A percentile compares a stretch with the other conserved stretches of the same genome.
phyloP scores from a whole-genome alignment of 306 rosid genomes.

The Fagus sylvatica region DNA sequence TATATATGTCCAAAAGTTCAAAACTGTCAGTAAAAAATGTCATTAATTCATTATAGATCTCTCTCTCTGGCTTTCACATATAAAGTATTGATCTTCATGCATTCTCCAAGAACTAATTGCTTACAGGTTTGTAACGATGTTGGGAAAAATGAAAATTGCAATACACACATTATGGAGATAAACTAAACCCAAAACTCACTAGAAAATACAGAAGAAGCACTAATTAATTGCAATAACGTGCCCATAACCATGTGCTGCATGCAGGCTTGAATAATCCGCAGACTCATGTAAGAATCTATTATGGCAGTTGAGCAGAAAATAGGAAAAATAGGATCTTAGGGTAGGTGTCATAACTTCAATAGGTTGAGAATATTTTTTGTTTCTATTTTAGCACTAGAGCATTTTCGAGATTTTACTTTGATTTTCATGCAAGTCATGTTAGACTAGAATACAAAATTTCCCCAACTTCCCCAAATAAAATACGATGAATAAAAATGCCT shows the following conservation, averaged over 20 bases:
- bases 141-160: neutral
- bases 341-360: neutral
- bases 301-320: neutral
- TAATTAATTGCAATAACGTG: neutral
- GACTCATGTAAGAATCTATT: neutral
- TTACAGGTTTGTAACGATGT: neutral
- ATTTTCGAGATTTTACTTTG: neutral
- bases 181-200: neutral
- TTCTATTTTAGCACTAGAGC: neutral
- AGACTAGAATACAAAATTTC: neutral
- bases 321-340: neutral
- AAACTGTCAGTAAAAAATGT: conserved; percentile 6
- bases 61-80: neutral
- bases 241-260: neutral
- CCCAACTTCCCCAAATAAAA: too few relatives aligned
- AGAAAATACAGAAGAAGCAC: neutral
- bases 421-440: neutral
- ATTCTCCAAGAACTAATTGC: neutral
- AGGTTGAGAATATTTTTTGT: neutral
- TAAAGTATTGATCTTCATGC: neutral
- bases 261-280: neutral
- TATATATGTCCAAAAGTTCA: neutral
- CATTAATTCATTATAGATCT: neutral
- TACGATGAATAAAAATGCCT: too few relatives aligned
- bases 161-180: neutral